Percentiles rank a stretch among this genome's conserved stretches.
These are phyloP conservation scores for Fomitopsis betulina DNA, from an alignment of 1,284 basidiomycete species.

Conservation along the genomic window DNA sequence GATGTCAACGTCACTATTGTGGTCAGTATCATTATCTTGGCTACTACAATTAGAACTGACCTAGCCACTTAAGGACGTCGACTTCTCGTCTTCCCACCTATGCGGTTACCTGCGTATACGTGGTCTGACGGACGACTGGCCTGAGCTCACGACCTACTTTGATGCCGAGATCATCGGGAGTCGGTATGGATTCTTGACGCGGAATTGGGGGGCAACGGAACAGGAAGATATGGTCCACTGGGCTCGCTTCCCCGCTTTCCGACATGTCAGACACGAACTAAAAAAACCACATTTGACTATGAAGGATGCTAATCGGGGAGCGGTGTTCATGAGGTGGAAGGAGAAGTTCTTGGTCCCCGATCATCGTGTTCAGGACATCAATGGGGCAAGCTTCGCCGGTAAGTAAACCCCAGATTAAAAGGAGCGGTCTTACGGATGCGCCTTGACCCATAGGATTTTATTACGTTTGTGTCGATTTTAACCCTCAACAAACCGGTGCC, in stretches of 20 bases:
- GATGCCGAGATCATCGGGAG: constrained; percentile 91
- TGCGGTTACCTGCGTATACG: constrained; percentile 89
- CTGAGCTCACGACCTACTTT: constrained; percentile 87
- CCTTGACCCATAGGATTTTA: constrained; percentile 44
- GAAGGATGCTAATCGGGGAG: constrained; percentile 66
- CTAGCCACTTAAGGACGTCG: constrained; percentile 65
- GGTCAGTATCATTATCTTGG: constrained; percentile 30
- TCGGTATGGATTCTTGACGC: constrained; percentile 84
- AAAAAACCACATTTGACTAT: constrained; percentile 73
- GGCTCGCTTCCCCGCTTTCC: constrained; percentile 88
- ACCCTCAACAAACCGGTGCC: constrained; percentile 39
- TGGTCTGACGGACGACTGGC: constrained; percentile 83
- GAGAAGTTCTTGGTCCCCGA: constrained; percentile 94
- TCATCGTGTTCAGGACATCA: constrained; percentile 90
- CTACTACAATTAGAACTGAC: constrained; percentile 14
- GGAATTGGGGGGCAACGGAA: constrained; percentile 83
- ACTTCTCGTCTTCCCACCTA: constrained; percentile 67
- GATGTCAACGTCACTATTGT: constrained; percentile 52
- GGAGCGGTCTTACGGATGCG: constrained; percentile 32
- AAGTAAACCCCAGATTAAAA: constrained; percentile 6
- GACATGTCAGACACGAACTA: constrained; percentile 69
- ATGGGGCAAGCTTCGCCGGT: constrained; percentile 94
- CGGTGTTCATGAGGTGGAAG: constrained; percentile 96
- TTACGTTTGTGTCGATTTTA: constrained; percentile 51
- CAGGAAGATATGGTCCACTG: constrained; percentile 89